Percentiles rank a stretch among this genome's conserved stretches.
Conservation (phyloP, 164 flowering plant species). For the Santalum album region DNA sequence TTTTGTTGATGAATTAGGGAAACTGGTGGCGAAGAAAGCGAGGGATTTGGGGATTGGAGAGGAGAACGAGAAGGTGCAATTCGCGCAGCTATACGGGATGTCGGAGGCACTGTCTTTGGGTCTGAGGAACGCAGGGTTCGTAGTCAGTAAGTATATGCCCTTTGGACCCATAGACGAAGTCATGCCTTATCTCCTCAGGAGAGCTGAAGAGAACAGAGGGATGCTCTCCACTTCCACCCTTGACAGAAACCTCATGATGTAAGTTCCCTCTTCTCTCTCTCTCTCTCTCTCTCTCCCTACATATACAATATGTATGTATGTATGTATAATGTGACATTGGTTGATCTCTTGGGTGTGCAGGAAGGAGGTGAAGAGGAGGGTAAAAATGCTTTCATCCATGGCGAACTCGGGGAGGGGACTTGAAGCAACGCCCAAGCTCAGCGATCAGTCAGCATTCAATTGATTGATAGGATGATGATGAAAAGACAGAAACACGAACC, state of each 20-base stretch:
- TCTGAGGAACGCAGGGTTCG: constrained; percentile 71
- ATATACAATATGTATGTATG: too few relatives aligned
- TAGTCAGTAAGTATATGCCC: constrained; percentile 84
- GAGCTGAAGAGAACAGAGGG: constrained; percentile 94
- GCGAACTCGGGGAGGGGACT: constrained; percentile 10
- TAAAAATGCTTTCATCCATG: constrained; percentile 22
- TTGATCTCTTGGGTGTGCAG: constrained; percentile 17
- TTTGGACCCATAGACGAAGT: constrained; percentile 73
- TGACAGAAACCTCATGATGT: constrained; percentile 74
- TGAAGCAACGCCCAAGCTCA: constrained; percentile 22
- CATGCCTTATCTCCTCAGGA: constrained; percentile 76
- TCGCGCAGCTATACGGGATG: constrained; percentile 96
- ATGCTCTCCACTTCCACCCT: constrained; percentile 50
- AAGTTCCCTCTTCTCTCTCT: not conserved
- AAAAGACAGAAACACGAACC: too few relatives aligned
- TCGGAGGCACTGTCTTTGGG: constrained; percentile 72
- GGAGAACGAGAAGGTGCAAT: constrained; percentile 51
- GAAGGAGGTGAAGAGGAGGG: constrained; percentile 49
- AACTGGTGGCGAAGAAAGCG: constrained; percentile 53
- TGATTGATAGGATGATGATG: too few relatives aligned
- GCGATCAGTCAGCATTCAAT: not conserved
- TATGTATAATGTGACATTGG: not conserved
- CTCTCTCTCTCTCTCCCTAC: too few relatives aligned
- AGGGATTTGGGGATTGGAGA: constrained; percentile 51
- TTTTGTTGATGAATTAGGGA: constrained; percentile 41